Evolutionary conservation across 441 rosid genomes (phyloP).

Genomic region (Erodium chrysanthum): DNA sequence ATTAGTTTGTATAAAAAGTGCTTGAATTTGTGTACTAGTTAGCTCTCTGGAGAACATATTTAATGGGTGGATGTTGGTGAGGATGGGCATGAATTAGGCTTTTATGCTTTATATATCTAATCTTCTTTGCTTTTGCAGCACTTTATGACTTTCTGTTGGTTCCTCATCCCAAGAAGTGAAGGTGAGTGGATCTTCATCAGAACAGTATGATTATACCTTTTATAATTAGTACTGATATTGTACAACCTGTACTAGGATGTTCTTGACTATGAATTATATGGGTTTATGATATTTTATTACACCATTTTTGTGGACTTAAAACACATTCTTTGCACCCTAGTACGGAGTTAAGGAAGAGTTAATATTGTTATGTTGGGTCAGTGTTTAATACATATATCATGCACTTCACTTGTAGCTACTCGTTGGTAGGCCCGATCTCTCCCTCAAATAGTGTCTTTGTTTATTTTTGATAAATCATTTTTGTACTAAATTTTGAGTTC

Average conservation of each 20-base stretch:
- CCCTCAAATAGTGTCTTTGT: too few relatives aligned
- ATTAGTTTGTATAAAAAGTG: too few relatives aligned
- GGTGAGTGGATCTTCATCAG: neutral
- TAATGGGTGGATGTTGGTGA: neutral
- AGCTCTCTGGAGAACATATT: neutral
- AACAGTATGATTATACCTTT: neutral
- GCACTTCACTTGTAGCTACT: too few relatives aligned
- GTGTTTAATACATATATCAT: too few relatives aligned
- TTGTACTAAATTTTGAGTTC: too few relatives aligned
- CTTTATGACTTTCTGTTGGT: constrained; percentile 1
- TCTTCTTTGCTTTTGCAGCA: neutral
- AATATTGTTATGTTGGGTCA: too few relatives aligned
- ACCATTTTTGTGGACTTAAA: neutral
- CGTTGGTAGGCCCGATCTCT: too few relatives aligned
- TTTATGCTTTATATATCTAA: neutral
- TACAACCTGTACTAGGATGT: neutral
- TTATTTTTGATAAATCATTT: too few relatives aligned
- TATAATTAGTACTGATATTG: neutral
- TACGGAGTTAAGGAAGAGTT: too few relatives aligned
- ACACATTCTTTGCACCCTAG: neutral
- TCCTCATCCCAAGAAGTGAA: constrained; percentile 2
- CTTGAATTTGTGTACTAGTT: too few relatives aligned
- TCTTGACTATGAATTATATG: neutral
- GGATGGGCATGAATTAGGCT: neutral
- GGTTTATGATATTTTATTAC: neutral